Conservation (phyloP, 306 rosid species). For the Vicia villosa region DNA sequence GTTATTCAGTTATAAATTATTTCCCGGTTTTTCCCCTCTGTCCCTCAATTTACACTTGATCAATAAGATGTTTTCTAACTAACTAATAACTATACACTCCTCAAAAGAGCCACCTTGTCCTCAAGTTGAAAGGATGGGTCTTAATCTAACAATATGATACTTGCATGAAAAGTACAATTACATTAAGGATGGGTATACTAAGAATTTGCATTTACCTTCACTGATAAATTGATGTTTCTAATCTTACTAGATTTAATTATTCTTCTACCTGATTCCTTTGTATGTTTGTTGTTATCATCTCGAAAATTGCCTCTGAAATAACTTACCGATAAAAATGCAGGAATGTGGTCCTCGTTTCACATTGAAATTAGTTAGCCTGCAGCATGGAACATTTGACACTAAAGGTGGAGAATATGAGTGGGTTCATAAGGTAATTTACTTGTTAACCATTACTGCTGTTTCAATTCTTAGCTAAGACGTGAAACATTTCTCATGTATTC, state of each 20-base stretch:
- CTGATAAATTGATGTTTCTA: neutral
- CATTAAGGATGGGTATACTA: constrained; percentile 16
- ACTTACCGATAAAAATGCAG: constrained; percentile 43
- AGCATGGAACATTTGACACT: constrained; percentile 84
- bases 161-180: neutral
- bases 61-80: neutral
- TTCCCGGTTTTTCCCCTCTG: neutral
- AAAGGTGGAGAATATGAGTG: constrained; percentile 91
- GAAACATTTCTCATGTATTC: constrained; percentile 3
- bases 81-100: too few species aligned
- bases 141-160: neutral
- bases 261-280: constrained; percentile 24
- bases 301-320: constrained; percentile 16
- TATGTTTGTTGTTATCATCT: neutral
- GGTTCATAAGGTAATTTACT: constrained; percentile 84
- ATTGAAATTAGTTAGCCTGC: constrained; percentile 74
- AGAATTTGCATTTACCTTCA: constrained; percentile 8
- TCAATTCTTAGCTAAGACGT: constrained; percentile 3
- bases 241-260: neutral
- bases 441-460: constrained; percentile 8
- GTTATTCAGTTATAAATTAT: neutral
- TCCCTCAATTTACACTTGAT: neutral
- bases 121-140: neutral
- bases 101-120: neutral
- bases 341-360: constrained; percentile 96